Base-by-base conservation (phyloP, 805 yeast genomes). In the Nadsonia fulvescens region DNA sequence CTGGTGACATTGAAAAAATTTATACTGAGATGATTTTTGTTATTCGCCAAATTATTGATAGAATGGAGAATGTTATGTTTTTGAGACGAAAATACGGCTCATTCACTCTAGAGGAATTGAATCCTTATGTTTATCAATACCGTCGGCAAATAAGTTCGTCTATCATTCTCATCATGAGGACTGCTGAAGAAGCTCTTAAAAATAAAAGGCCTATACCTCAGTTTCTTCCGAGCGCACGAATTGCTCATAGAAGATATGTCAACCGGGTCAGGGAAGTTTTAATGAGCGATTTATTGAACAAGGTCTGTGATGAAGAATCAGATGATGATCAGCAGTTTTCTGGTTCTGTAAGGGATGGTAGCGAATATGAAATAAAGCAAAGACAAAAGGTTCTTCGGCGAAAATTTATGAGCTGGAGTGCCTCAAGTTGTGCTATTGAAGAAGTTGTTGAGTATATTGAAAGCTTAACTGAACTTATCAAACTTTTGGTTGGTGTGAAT, bases 361-460 rank as follows among this genome's bases (percentile, higher is more conserved):
- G n/a, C n/a, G n/a, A n/a, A n/a, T n/a, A n/a, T n/a, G n/a, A n/a
- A n/a, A n/a, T n/a, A n/a, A n/a, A 44, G 19, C 49, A 46, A 10
- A 38, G 18, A 15, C 26, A 23, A 9, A 22, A 22, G 5, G 35
- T 36, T 34, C 27, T 32, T 7, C 28, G 27, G 38, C 52, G 30
- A 56, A 56, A 30, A 49, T 51, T 32, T 29, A 40, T 63, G 35
- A 50, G 61, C 29, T 63, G 70, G 70, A 62, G 59, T 37, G 69
- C 69, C 2, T 44, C 63, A 2, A 54, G 56, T 30, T 54, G 62
- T 3, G 64, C 66, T 0, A 39, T 57, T 3, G 66, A 59, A 32
- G 68, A 63, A 33, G 47, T 63, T 18, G 59, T 63, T 22, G 62
- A 56, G 24, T 62, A 59, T 34, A 47, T 58, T 14, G 69, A 63